phyloP scores from a whole-genome alignment of 345 rosid genomes.

The Hibiscus syriacus region DNA sequence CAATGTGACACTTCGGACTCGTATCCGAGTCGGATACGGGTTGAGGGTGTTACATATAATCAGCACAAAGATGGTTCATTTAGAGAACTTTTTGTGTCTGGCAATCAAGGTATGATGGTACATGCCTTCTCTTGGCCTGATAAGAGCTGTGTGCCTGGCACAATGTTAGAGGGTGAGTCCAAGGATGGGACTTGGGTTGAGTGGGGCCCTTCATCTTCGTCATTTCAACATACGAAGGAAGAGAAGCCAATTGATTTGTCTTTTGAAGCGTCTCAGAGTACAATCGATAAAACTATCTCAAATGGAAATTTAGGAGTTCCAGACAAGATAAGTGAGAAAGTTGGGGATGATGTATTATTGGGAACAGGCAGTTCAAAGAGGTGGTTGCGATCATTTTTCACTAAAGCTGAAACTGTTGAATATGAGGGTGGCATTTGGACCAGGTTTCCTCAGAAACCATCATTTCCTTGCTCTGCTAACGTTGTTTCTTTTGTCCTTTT shows the following conservation, averaged over 20 bases:
- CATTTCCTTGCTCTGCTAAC: conserved; percentile 65
- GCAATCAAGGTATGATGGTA: conserved; percentile 57
- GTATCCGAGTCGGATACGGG: no score
- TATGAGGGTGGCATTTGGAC: conserved; percentile 54
- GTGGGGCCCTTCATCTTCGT: conserved; percentile 62
- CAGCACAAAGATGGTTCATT: conserved; percentile 53
- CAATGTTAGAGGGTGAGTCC: conserved; percentile 32
- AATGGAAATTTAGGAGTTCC: conserved; percentile 20
- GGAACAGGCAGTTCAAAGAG: conserved; percentile 43
- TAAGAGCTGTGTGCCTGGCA: conserved; percentile 18
- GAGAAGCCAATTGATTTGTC: conserved; percentile 20
- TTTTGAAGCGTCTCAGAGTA: conserved; percentile 26
- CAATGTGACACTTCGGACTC: no score
- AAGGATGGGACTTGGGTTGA: conserved; percentile 78
- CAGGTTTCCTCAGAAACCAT: conserved; percentile 59
- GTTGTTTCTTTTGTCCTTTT: conserved; percentile 79
- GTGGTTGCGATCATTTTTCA: conserved; percentile 71
- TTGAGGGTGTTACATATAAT: no score
- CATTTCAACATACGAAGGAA: conserved; percentile 15
- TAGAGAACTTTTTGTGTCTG: conserved; percentile 73
- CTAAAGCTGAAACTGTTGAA: conserved; percentile 49
- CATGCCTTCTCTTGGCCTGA: conserved; percentile 66
- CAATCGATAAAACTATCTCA: conserved; percentile 11
- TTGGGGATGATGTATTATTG: conserved; percentile 23
- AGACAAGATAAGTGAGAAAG: conserved; percentile 10